These are phyloP conservation scores for Aspergillus costaricaensis DNA, from an alignment of 2,329 filamentous ascomycete genomes.

Conservation along the genomic window DNA sequence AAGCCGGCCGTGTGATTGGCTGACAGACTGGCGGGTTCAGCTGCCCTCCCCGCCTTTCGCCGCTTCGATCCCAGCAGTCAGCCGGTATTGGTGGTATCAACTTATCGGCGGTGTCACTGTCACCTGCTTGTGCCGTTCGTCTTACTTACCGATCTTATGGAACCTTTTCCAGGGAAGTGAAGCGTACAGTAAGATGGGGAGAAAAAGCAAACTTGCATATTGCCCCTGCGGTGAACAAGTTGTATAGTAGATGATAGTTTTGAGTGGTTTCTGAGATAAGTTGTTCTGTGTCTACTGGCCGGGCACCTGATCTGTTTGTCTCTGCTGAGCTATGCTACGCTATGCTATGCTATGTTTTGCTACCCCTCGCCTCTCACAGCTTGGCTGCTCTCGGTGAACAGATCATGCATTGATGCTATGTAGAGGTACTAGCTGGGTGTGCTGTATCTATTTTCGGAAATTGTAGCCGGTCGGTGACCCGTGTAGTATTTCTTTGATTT, in stretches of 20 bases:
- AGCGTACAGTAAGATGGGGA: neutral
- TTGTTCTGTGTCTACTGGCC: neutral
- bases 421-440: no score
- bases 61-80: neutral
- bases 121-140: neutral
- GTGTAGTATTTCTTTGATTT: neutral
- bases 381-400: neutral
- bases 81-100: neutral
- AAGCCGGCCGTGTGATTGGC: conserved; percentile 33
- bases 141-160: neutral
- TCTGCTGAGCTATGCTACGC: neutral
- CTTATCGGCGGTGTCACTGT: neutral
- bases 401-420: neutral
- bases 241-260: neutral
- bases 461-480: neutral
- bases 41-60: neutral
- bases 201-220: neutral
- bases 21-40: neutral
- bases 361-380: neutral
- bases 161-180: neutral
- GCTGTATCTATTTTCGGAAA: neutral
- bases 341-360: no score
- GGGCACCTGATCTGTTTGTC: neutral
- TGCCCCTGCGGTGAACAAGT: neutral
- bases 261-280: no score